Conservation (phyloP, 192 early-diverging fungal genomes). For the Coemansia sp. region DNA sequence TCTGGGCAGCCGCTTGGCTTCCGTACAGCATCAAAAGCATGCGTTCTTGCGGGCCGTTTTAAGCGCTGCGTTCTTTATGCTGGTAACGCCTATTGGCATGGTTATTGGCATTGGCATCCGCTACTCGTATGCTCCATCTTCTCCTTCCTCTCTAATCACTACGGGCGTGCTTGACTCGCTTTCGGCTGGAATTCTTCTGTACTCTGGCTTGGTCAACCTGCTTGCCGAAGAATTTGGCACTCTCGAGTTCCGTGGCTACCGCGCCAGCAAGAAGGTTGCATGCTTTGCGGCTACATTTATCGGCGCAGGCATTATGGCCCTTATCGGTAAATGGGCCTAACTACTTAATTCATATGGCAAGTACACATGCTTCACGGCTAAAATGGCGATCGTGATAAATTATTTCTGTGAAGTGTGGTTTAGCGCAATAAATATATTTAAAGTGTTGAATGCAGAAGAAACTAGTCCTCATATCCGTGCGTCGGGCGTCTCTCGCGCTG, state of each 20-base stretch:
- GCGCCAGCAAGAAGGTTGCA: constrained; percentile 41
- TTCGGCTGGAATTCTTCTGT: constrained; percentile 78
- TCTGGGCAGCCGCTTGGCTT: constrained; percentile 69
- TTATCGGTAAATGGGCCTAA: constrained; percentile 75
- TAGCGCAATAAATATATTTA: neutral
- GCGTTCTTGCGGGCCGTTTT: constrained; percentile 32
- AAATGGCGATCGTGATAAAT: too few relatives aligned
- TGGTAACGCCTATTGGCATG: constrained; percentile 80
- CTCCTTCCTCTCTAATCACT: constrained; percentile 58
- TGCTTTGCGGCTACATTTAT: constrained; percentile 63
- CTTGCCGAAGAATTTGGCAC: constrained; percentile 68
- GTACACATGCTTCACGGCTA: too few relatives aligned
- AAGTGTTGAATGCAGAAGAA: neutral
- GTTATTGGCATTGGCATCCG: constrained; percentile 75
- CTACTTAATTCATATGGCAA: neutral
- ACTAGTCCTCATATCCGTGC: constrained; percentile 38
- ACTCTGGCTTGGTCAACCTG: constrained; percentile 72
- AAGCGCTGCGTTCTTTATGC: constrained; percentile 58
- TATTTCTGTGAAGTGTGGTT: too few relatives aligned
- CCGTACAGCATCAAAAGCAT: constrained; percentile 36
- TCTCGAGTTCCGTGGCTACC: constrained; percentile 55
- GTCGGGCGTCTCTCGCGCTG: constrained; percentile 38
- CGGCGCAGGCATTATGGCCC: constrained; percentile 72
- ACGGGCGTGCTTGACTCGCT: constrained; percentile 72
- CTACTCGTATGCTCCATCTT: constrained; percentile 62